Percentiles rank a stretch among this genome's conserved stretches.
These are phyloP conservation scores for Castanea mollissima DNA, from an alignment of 306 rosid genomes.

Conservation along the genomic window DNA sequence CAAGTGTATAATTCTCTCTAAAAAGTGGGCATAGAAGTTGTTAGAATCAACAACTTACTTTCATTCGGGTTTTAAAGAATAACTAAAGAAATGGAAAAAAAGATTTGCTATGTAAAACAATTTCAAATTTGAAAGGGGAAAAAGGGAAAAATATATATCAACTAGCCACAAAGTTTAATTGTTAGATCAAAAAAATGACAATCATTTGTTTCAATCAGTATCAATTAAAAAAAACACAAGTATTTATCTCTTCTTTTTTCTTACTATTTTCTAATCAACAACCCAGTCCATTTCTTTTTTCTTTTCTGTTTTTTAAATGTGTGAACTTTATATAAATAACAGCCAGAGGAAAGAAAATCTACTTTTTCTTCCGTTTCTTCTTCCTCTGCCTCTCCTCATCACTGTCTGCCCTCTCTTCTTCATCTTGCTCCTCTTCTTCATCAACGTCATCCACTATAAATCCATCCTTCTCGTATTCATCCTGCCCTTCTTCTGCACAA, in stretches of 20 bases:
- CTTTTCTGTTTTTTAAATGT: no score
- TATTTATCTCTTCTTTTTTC: neutral
- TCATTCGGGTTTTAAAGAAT: neutral
- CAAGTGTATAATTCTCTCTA: conserved; percentile 91
- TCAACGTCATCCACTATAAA: conserved; percentile 90
- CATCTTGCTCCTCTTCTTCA: conserved; percentile 83
- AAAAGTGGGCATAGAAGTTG: conserved; percentile 16
- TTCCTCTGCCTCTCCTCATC: conserved; percentile 93
- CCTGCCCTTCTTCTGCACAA: conserved; percentile 73
- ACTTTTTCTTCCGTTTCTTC: conserved; percentile 96
- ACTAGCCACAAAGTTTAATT: neutral
- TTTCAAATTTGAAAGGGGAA: neutral
- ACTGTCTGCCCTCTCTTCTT: conserved; percentile 71
- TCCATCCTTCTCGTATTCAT: conserved; percentile 96
- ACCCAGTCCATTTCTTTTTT: neutral
- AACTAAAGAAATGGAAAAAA: neutral
- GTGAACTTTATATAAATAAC: neutral
- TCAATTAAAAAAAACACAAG: neutral
- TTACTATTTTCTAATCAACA: neutral
- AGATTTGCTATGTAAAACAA: neutral
- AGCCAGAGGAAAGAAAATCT: conserved; percentile 4
- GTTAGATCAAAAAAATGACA: neutral
- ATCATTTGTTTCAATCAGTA: neutral
- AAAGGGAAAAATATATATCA: neutral
- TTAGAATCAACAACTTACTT: conserved; percentile 6